Base-by-base conservation (phyloP, 148 eudicot genomes). In the Amaranthus cruentus region DNA sequence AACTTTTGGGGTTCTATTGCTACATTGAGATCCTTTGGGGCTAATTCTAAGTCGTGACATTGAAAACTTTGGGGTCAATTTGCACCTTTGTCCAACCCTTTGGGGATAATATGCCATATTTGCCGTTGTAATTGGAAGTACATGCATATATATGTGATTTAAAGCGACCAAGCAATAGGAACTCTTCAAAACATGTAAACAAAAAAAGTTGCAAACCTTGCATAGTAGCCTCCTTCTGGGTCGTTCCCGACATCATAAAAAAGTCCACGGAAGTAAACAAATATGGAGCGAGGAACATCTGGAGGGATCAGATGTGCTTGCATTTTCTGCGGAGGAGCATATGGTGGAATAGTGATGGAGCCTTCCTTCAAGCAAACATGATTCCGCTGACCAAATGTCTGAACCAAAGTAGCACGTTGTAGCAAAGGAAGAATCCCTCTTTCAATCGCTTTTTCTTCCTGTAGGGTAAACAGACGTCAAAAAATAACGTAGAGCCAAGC, bases 261-360 rank as follows among this genome's bases (percentile, higher is more conserved):
- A 79, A 95, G 84, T 49, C 98, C 98, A 57, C 98, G 87, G 85
- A 95, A 95, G 84, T 95, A 95, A 70, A 95, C 97, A 80, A 95
- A 95, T 79, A 95, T 95, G 83, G 98, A 91, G 55, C 98, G 90
- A 75, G 98, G 98, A 74, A 85, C 90, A 48, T 80, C 75, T 5
- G 97, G 97, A 74, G 98, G 91, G 74, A 95, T 95, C 46, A 95
- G 73, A 80, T 95, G 98, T 64, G 98, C 77, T 80, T 95, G 93
- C 97, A 95, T 95, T 76, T 95, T 95, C 83, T 95, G 97, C 4
- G 98, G 98, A 66, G 98, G 98, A 75, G 98, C 97, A 79, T 95
- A 95, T 50, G 98, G 96, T 67, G 98, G 98, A 75, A 95, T 90
- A 38, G 89, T 95, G 67, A 95, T 91, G 9, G 98, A 91, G 28